phyloP scores from a whole-genome alignment of 352 stramenopile genomes.

The Globisporangium sylvaticum region DNA sequence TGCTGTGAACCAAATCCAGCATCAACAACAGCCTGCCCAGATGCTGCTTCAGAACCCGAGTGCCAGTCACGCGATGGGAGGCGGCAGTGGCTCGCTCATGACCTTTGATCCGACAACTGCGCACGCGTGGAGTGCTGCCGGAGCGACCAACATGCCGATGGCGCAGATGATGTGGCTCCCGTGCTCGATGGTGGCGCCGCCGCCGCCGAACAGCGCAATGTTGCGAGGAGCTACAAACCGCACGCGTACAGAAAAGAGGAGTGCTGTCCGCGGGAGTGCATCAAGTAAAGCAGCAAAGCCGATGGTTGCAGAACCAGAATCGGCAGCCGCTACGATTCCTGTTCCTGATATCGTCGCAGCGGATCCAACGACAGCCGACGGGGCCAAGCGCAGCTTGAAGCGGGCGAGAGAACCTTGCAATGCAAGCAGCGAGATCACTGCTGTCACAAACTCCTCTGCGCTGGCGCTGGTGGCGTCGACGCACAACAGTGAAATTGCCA shows the following conservation, averaged over 20 bases:
- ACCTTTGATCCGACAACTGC: constrained; percentile 20
- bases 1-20: background rate
- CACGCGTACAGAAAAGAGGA: constrained; percentile 7
- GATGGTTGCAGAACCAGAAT: background rate
- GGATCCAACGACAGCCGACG: background rate
- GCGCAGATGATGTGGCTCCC: constrained; percentile 40
- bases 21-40: constrained; percentile 1
- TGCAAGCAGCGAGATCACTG: background rate
- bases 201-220: background rate
- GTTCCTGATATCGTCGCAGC: background rate
- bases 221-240: constrained; percentile 1
- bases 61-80: constrained; percentile 1
- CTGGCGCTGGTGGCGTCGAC: background rate
- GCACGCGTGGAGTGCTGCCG: constrained; percentile 21
- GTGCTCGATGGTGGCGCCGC: constrained; percentile 25
- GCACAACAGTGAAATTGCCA: background rate
- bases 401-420: constrained; percentile 3
- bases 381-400: constrained; percentile 7
- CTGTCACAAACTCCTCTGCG: background rate
- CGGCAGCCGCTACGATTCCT: background rate
- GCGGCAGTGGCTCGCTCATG: constrained; percentile 11
- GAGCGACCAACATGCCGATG: constrained; percentile 21
- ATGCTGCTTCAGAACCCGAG: background rate
- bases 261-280: background rate
- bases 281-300: background rate